A percentile compares a stretch with the other conserved stretches of the same genome.
These are phyloP conservation scores for Magnolia officinalis DNA, from an alignment of 164 flowering plant genomes.

Conservation along the genomic window DNA sequence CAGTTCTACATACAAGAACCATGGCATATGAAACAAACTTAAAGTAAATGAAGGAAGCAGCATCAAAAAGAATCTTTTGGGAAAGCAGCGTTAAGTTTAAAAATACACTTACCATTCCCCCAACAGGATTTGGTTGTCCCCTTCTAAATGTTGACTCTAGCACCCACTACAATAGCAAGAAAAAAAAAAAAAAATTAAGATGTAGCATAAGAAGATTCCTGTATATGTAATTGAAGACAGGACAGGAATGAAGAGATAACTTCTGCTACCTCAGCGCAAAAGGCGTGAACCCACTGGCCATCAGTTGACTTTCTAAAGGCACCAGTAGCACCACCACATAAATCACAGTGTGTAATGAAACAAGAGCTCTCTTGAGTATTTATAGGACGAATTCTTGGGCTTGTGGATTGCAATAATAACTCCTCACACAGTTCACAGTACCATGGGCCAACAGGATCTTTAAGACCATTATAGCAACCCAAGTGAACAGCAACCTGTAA, in stretches of 20 bases:
- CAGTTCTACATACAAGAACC: not conserved
- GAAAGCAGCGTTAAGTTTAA: not conserved
- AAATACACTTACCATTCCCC: conserved; percentile 71
- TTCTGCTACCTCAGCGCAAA: conserved; percentile 84
- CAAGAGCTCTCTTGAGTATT: conserved; percentile 48
- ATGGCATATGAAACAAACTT: not conserved
- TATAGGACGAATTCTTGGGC: conserved; percentile 34
- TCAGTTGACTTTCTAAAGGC: conserved; percentile 82
- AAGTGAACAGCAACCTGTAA: conserved; percentile 86
- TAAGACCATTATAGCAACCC: conserved; percentile 74
- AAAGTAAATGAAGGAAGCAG: not conserved
- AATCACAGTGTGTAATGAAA: conserved; percentile 60
- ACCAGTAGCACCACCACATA: conserved; percentile 82
- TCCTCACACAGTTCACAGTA: conserved; percentile 87
- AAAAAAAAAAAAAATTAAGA: not conserved
- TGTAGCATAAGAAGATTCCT: not conserved
- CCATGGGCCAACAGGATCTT: conserved; percentile 79
- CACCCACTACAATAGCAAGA: conserved; percentile 60
- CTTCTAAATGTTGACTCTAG: conserved; percentile 74
- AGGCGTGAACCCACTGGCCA: conserved; percentile 94
- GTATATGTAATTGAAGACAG: no score
- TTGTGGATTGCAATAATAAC: conserved; percentile 33
- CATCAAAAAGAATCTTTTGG: not conserved
- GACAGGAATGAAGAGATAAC: not conserved
- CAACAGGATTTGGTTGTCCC: conserved; percentile 78